Conservation (phyloP, 768 basidiomycete genomes). For the Aureoboletus auriporus region DNA sequence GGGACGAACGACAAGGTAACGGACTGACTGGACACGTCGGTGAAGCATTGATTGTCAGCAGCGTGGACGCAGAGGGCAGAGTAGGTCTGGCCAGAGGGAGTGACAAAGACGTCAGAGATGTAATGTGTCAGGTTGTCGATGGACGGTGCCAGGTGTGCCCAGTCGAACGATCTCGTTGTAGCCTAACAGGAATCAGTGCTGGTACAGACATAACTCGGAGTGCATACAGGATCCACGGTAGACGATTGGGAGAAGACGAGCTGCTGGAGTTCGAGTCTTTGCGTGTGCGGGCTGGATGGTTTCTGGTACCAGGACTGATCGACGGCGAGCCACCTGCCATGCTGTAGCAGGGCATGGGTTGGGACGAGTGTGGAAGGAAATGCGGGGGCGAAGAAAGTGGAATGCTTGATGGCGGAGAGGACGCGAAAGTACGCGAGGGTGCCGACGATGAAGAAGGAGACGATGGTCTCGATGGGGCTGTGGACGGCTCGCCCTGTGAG, state of each 20-base stretch:
- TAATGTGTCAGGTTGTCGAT: conserved; percentile 46
- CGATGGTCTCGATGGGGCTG: conserved; percentile 85
- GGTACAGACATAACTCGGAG: background rate
- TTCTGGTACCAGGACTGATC: conserved; percentile 49
- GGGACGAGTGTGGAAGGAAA: conserved; percentile 48
- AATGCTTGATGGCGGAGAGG: conserved; percentile 85
- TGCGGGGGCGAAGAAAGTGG: conserved; percentile 66
- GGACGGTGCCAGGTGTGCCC: conserved; percentile 41
- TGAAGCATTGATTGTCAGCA: conserved; percentile 35
- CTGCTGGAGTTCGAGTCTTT: conserved; percentile 69
- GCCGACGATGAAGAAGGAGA: conserved; percentile 81
- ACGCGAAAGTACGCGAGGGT: conserved; percentile 96
- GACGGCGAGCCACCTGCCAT: conserved; percentile 61
- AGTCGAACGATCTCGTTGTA: conserved; percentile 29
- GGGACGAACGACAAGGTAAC: conserved; percentile 51
- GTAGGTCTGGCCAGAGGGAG: conserved; percentile 44
- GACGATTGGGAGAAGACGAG: conserved; percentile 56
- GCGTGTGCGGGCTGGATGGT: conserved; percentile 24
- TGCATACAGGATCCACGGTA: conserved; percentile 34
- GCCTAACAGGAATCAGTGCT: conserved; percentile 18
- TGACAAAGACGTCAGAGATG: conserved; percentile 39
- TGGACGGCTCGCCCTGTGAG: conserved; percentile 70
- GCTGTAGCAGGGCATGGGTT: conserved; percentile 49
- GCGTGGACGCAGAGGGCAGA: conserved; percentile 48
- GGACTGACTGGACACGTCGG: conserved; percentile 32